Percentiles rank a stretch among this genome's conserved stretches.
Conservation (phyloP, 2,329 filamentous ascomycete species). For the Penicillium freii region DNA sequence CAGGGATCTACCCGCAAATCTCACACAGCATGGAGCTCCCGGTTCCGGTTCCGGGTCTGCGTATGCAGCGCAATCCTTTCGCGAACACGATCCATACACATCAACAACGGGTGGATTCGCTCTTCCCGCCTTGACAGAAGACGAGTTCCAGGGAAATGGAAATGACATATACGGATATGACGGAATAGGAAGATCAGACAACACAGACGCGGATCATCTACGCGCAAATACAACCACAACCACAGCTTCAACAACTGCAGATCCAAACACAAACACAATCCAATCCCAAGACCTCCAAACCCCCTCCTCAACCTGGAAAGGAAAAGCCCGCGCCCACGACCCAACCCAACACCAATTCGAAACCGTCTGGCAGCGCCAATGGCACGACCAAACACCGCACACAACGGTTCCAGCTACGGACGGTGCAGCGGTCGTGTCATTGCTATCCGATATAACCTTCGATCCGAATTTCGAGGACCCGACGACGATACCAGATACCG, state of each 20-base stretch:
- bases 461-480: slow-evolving; percentile 20
- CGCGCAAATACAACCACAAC: background rate
- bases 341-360: slow-evolving; percentile 18
- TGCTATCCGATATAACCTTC: slow-evolving; percentile 39
- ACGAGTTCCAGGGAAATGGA: slow-evolving; percentile 21
- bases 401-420: slow-evolving; percentile 30
- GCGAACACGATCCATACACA: background rate
- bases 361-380: slow-evolving; percentile 22
- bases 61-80: slow-evolving; percentile 6
- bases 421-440: slow-evolving; percentile 43
- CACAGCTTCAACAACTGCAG: background rate
- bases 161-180: background rate
- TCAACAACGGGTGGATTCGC: slow-evolving; percentile 2
- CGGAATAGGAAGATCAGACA: background rate
- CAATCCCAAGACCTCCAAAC: slow-evolving; percentile 12
- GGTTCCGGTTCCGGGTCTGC: fast-evolving
- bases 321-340: slow-evolving; percentile 19
- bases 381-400: background rate
- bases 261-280: slow-evolving; percentile 3
- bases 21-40: background rate
- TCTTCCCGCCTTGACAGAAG: slow-evolving; percentile 17
- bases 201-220: too few species aligned
- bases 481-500: slow-evolving; percentile 8
- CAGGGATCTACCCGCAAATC: background rate
- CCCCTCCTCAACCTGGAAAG: slow-evolving; percentile 19